phyloP scores from a whole-genome alignment of 169 alveolate genomes.

The Eimeria brunetti region DNA sequence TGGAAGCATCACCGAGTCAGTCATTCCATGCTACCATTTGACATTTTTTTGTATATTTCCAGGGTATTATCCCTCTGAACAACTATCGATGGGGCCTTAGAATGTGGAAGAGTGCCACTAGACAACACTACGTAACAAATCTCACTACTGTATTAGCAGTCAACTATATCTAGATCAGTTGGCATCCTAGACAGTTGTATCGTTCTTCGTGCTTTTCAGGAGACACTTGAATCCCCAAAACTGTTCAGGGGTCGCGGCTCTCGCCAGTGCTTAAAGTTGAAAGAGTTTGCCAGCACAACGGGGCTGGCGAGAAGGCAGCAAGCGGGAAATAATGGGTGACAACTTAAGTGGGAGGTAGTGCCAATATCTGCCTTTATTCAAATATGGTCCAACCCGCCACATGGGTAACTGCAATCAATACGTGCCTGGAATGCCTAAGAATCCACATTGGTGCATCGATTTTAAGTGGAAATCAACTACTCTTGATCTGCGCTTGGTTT shows the following conservation, averaged over 20 bases:
- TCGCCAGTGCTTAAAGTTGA: not conserved
- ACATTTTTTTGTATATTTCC: not conserved
- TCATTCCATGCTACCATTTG: not conserved
- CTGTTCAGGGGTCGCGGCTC: not conserved
- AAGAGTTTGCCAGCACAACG: not conserved
- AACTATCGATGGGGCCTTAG: not conserved
- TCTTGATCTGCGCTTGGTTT: not conserved
- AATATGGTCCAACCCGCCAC: not conserved
- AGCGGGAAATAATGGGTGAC: not conserved
- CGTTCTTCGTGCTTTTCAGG: not conserved
- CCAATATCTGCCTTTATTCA: not conserved
- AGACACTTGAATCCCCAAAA: not conserved
- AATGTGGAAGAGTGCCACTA: not conserved
- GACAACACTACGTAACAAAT: not conserved
- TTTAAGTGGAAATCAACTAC: not conserved
- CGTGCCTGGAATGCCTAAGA: not conserved
- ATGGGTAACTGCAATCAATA: not conserved
- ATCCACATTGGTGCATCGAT: not conserved
- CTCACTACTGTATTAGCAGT: not conserved
- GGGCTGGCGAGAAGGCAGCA: not conserved
- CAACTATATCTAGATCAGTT: not conserved
- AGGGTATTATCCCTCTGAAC: not conserved
- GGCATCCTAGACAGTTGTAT: too few relatives aligned
- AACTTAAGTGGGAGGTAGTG: not conserved
- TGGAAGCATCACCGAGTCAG: not conserved